Evolutionary conservation across 2,329 filamentous ascomycete genomes (phyloP).

Genomic region (Dothideomycetes sp.): DNA sequence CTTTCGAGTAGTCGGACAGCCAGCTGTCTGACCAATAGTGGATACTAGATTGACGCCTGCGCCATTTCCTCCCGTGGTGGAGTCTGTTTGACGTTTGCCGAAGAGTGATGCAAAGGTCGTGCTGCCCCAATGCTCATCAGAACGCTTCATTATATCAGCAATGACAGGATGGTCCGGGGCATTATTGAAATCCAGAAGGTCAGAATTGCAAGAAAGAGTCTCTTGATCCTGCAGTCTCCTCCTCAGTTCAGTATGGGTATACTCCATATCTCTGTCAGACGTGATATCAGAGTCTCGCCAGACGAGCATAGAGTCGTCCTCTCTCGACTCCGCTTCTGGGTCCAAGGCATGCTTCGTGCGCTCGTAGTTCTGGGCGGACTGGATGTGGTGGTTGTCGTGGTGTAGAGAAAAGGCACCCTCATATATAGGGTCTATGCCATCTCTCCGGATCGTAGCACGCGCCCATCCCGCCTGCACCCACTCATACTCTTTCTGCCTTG

Average conservation of each 20-base stretch:
- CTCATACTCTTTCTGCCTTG: constrained; percentile 33
- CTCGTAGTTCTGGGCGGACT: constrained; percentile 63
- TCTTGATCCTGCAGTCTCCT: constrained; percentile 26
- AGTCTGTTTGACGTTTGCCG: constrained; percentile 57
- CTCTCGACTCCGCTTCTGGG: constrained; percentile 45
- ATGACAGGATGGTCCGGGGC: constrained; percentile 59
- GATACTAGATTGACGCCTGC: constrained; percentile 66
- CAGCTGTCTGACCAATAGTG: constrained; percentile 70
- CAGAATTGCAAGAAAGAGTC: constrained; percentile 52
- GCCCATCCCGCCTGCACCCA: constrained; percentile 86
- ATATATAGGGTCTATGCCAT: constrained; percentile 72
- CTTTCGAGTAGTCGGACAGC: constrained; percentile 81
- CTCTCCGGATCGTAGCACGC: constrained; percentile 62
- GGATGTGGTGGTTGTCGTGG: constrained; percentile 77
- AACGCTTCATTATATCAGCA: constrained; percentile 39
- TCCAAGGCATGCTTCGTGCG: constrained; percentile 62
- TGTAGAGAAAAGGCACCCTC: constrained; percentile 78
- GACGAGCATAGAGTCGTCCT: constrained; percentile 70
- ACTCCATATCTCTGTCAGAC: constrained; percentile 20
- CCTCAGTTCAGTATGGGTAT: constrained; percentile 51
- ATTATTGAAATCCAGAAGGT: constrained; percentile 71
- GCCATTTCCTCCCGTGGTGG: constrained; percentile 60
- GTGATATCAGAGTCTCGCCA: constrained; percentile 83
- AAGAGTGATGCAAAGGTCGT: constrained; percentile 57
- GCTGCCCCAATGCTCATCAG: constrained; percentile 46